Percentiles rank a stretch among this genome's conserved stretches.
Conservation (phyloP, 1,139 yeast species). For the Tardiomyces blankii region DNA sequence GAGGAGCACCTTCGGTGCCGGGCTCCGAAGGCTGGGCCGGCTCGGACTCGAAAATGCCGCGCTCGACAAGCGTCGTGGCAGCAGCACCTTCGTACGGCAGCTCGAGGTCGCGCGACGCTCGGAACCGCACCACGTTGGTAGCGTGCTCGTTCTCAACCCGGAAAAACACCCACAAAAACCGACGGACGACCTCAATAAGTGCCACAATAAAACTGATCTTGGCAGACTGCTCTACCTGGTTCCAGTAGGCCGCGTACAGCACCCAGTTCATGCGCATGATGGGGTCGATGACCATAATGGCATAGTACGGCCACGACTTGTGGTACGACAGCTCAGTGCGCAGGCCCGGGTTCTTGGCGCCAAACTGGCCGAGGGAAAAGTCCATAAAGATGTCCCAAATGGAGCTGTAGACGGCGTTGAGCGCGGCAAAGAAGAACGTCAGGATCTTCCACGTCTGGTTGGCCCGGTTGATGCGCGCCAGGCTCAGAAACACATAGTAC, state of each 20-base stretch:
- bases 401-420: conserved; percentile 60
- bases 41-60: conserved; percentile 3
- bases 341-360: conserved; percentile 46
- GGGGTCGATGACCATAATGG: conserved; percentile 63
- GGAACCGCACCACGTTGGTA: conserved; percentile 69
- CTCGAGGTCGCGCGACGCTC: conserved; percentile 81
- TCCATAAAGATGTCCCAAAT: conserved; percentile 93
- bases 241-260: conserved; percentile 58
- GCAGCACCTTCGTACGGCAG: conserved; percentile 56
- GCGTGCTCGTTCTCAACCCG: conserved; percentile 96
- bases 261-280: conserved; percentile 83
- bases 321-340: conserved; percentile 63
- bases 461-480: conserved; percentile 53
- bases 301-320: conserved; percentile 52
- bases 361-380: conserved; percentile 72
- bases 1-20: background rate
- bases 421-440: conserved; percentile 61
- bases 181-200: conserved; percentile 63
- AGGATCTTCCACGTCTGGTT: conserved; percentile 37
- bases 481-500: conserved; percentile 66
- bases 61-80: conserved; percentile 7
- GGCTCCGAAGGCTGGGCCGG: background rate
- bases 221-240: conserved; percentile 80
- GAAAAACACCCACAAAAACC: conserved; percentile 82
- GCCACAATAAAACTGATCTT: conserved; percentile 81